A percentile compares a stretch with the other conserved stretches of the same genome.
phyloP scores from a whole-genome alignment of 768 basidiomycete species.

The Piloderma croceum region DNA sequence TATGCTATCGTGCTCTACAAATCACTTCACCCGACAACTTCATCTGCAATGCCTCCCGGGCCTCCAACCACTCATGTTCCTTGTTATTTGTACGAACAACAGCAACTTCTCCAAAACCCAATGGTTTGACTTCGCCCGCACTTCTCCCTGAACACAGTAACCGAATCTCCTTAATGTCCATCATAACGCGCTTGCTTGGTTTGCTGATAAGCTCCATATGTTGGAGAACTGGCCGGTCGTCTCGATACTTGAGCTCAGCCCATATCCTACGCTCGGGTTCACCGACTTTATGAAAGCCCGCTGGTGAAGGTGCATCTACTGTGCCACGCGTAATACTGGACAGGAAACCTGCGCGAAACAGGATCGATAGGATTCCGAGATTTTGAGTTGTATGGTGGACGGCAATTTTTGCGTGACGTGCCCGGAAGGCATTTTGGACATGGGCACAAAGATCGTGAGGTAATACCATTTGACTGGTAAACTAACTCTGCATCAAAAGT shows the following conservation, averaged over 20 bases:
- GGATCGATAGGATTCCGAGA: slow-evolving; percentile 86
- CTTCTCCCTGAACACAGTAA: slow-evolving; percentile 77
- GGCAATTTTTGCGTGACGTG: slow-evolving; percentile 70
- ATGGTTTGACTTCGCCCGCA: slow-evolving; percentile 73
- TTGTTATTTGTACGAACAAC: slow-evolving; percentile 68
- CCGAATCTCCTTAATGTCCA: slow-evolving; percentile 68
- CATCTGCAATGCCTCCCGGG: slow-evolving; percentile 81
- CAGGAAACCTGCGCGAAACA: slow-evolving; percentile 87
- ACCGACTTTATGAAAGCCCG: slow-evolving; percentile 49
- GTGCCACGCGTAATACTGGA: slow-evolving; percentile 79
- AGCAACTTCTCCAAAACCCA: slow-evolving; percentile 91
- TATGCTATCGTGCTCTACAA: slow-evolving; percentile 66
- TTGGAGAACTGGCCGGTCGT: slow-evolving; percentile 78
- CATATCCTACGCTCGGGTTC: slow-evolving; percentile 72
- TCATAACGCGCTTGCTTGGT: slow-evolving; percentile 76
- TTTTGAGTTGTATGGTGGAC: slow-evolving; percentile 85
- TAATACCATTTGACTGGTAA: slow-evolving; percentile 51
- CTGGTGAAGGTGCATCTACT: slow-evolving; percentile 55
- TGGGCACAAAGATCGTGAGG: slow-evolving; percentile 88
- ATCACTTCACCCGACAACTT: slow-evolving; percentile 81
- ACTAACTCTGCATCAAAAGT: too few species aligned
- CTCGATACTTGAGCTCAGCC: slow-evolving; percentile 91
- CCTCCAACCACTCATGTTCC: slow-evolving; percentile 85
- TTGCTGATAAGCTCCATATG: slow-evolving; percentile 78
- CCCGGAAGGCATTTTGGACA: slow-evolving; percentile 87